A percentile compares a stretch with the other conserved stretches of the same genome.
phyloP scores from a whole-genome alignment of 202 grass and related monocot species.

The Tripidium arundinaceum region DNA sequence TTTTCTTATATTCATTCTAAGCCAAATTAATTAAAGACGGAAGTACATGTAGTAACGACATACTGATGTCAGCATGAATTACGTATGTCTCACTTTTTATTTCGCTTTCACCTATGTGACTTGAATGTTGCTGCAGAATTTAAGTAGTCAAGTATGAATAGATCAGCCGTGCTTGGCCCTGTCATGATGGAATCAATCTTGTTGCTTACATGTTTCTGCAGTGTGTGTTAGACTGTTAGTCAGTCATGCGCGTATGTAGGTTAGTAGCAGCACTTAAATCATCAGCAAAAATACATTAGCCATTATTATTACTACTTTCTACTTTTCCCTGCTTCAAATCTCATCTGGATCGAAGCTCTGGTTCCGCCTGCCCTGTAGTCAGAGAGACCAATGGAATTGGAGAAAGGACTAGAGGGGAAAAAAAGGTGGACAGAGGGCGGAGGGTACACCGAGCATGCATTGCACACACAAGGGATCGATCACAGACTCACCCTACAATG shows the following conservation, averaged over 20 bases:
- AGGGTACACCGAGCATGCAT: constrained; percentile 18
- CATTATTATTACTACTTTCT: not conserved
- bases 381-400: constrained; percentile 25
- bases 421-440: not conserved
- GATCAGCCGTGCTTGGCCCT: not conserved
- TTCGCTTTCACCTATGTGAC: too few relatives aligned
- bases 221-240: not conserved
- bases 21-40: not conserved
- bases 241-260: not conserved
- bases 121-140: too few relatives aligned
- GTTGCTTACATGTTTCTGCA: not conserved
- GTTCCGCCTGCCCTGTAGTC: constrained; percentile 17
- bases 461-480: constrained; percentile 15
- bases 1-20: not conserved
- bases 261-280: constrained; percentile 11
- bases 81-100: not conserved
- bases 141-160: not conserved
- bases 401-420: not conserved
- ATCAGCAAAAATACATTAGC: constrained; percentile 21
- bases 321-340: not conserved
- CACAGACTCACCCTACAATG: constrained; percentile 26
- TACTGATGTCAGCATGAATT: not conserved
- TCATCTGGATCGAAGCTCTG: constrained; percentile 16
- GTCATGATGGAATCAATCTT: too few relatives aligned
- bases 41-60: not conserved